These are phyloP conservation scores for Blastocystis hominis DNA, from an alignment of 352 stramenopile genomes.

Conservation along the genomic window DNA sequence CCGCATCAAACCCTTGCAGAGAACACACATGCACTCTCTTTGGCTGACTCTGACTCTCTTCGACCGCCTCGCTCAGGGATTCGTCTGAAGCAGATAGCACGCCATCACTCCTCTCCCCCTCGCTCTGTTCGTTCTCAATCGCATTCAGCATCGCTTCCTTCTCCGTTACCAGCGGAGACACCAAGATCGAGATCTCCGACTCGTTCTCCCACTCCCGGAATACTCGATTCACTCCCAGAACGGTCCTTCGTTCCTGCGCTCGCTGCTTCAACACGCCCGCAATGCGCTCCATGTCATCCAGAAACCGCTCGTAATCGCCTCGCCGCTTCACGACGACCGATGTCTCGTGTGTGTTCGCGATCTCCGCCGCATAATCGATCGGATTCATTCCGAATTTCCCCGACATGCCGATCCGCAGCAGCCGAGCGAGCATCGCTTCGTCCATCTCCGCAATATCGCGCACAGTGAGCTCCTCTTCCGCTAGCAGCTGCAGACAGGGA, in stretches of 20 bases:
- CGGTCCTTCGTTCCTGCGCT: not conserved
- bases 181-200: not conserved
- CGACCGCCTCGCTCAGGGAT: not conserved
- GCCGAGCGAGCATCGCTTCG: not conserved
- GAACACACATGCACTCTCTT: not conserved
- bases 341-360: too few species aligned
- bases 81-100: conserved; percentile 5
- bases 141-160: conserved; percentile 9
- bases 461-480: not conserved
- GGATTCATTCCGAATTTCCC: not conserved
- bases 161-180: conserved; percentile 23
- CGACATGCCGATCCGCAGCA: not conserved
- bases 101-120: not conserved
- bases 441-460: conserved; percentile 14
- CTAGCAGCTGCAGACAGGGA: not conserved
- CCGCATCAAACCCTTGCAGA: not conserved
- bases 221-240: not conserved
- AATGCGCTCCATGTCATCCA: not conserved
- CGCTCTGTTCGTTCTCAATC: not conserved
- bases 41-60: not conserved
- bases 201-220: not conserved
- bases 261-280: not conserved
- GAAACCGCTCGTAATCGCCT: not conserved
- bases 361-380: not conserved
- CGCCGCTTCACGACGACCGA: not conserved